phyloP scores from a whole-genome alignment of 2,329 filamentous ascomycete species.

The Fusarium acutatum region DNA sequence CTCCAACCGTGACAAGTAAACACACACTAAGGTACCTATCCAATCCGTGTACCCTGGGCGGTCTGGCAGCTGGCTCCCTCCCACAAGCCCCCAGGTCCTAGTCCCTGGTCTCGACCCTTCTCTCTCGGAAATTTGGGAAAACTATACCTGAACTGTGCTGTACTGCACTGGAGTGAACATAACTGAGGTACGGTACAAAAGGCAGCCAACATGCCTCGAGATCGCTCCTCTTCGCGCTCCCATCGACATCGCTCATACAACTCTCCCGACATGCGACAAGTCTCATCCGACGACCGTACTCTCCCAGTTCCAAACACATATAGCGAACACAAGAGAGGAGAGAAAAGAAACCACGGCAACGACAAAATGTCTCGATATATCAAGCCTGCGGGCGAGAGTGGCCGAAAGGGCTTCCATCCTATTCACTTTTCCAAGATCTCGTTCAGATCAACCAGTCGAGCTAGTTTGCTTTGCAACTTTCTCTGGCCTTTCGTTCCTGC shows the following conservation, averaged over 20 bases:
- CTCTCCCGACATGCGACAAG: conserved; percentile 11
- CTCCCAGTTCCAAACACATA: conserved; percentile 44
- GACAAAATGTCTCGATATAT: conserved; percentile 28
- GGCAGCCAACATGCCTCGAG: conserved; percentile 17
- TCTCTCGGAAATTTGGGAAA: background rate
- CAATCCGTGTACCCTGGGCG: background rate
- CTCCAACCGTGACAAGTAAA: background rate
- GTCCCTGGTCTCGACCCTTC: background rate
- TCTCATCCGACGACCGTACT: conserved; percentile 16
- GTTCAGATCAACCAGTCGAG: conserved; percentile 54
- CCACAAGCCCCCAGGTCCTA: background rate
- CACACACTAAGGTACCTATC: background rate
- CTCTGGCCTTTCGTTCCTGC: conserved; percentile 61
- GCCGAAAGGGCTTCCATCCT: conserved; percentile 55
- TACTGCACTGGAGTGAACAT: background rate
- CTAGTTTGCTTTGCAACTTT: conserved; percentile 57
- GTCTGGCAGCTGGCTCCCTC: background rate
- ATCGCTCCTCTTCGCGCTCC: conserved; percentile 31
- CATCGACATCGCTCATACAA: conserved; percentile 24
- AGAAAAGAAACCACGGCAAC: background rate
- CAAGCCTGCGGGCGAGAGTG: conserved; percentile 53
- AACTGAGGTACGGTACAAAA: background rate
- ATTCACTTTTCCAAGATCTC: conserved; percentile 54
- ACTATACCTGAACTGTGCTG: background rate
- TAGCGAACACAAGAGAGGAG: conserved; percentile 20